Base-by-base conservation (phyloP, 371 early-diverging fungal species). In the Syncephalis plumigaleata region DNA sequence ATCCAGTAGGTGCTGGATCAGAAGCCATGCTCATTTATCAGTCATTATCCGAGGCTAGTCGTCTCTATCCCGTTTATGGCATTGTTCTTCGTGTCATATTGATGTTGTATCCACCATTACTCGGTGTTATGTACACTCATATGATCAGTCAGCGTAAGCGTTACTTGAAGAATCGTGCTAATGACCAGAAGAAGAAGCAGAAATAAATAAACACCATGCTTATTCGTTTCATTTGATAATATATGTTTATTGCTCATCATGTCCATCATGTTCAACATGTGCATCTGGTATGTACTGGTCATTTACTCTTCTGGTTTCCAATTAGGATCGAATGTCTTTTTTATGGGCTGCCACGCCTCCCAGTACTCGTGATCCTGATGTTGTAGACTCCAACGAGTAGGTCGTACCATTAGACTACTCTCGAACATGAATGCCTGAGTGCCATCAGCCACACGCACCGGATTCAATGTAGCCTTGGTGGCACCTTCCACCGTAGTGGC, bases 351-450 rank as follows among this genome's bases (percentile, higher is more conserved):
- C 87, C 87, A 87, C 9, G 76, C 79, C 63, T 81, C 67, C 61
- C 66, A 81, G 59, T 87, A 87, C 53, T 86, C 74, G 57, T 81
- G 74, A 18, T 71, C 68, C 37, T 68, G 67, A 9, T 71, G 71
- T 36, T 77, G 64, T 16, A 86, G 57, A 2, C 88, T 95, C 94
- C 92, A 94, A 46, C 67, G 67, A 15, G 87, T 80, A 13, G 85
- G 61, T 26, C 81, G 75, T 21, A 96, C 63, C 70, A 84, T 81
- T 57, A 82, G 67, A 46, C 70, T 72, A 1, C 83, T 74, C 61
- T 96, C 96, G 58, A 96, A 96, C 96, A 96, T 96, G 61, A 96
- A 96, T 0, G 95, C 81, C 67, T 84, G 76, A 3, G 88, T 84
- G 44, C 66, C 67, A 36, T 84, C 77, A 16, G 82, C 80, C 27